Evolutionary conservation across 129 eudicot genomes (phyloP), one percentile per base, ranked within the genome.

Genomic region (Helianthus annuus): DNA sequence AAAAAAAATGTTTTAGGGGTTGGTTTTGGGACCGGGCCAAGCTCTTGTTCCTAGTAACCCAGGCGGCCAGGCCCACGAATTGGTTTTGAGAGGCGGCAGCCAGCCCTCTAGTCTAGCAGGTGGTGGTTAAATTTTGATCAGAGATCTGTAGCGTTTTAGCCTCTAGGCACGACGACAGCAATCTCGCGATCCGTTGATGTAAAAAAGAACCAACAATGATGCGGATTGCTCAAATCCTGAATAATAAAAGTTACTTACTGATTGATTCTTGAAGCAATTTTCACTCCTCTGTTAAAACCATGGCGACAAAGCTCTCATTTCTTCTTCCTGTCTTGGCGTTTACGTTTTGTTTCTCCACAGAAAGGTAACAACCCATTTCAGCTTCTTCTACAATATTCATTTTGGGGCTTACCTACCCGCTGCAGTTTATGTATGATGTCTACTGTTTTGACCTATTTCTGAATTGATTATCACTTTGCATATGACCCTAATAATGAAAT

Each of bases 251-350:
- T 42, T 42, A 42, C 10, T 19, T 19, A 19, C 22, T 19, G 22
- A 19, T 19, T 42, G 46, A 42, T 42, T 42, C 2, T 40, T 40
- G 45, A 40, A 40, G 45, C 45, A 40, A 40, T 5, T 40, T 5
- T 1, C 45, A 40, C 8, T 40, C 34, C 59, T 58, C 44, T 44
- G 44, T 42, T 11, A 19, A 54, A 54, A 70, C 15, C 39, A 89
- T 89, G 96, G 89, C 82, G 81, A 48, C 71, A 74, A 68, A 76
- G 76, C 78, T 73, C 71, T 34, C 69, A 63, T 4, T 86, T 64
- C 14, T 73, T 73, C 57, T 64, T n/a, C n/a, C n/a, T 55, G 38
- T 83, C 49, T 72, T 86, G 69, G 16, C 80, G 39, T 73, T 79
- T 51, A 27, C 73, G n/a, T 57, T 38, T 19, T 69, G 48, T 24